These are phyloP conservation scores for Mycena sp. DNA, from an alignment of 1,284 basidiomycete genomes.

Conservation along the genomic window DNA sequence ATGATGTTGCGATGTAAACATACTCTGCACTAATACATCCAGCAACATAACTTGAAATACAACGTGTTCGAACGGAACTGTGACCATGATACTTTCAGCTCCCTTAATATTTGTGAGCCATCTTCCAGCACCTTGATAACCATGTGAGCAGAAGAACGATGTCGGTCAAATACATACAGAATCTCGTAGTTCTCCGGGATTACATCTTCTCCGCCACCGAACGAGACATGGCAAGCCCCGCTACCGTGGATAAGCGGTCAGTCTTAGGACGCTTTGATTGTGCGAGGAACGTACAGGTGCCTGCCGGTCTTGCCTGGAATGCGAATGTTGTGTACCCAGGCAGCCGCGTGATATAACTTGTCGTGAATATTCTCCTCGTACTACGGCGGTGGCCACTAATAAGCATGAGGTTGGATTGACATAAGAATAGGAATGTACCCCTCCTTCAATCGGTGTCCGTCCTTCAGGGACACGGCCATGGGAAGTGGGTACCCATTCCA, in stretches of 20 bases:
- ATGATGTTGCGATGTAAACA: no score
- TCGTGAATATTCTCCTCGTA: conserved; percentile 49
- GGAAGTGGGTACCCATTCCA: conserved; percentile 75
- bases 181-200: conserved; percentile 63
- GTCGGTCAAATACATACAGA: conserved; percentile 52
- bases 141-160: conserved; percentile 19
- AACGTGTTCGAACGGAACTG: neutral
- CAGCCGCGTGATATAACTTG: conserved; percentile 66
- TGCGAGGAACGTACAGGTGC: conserved; percentile 70
- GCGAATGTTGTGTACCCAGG: conserved; percentile 54
- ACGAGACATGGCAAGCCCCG: conserved; percentile 38
- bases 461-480: conserved; percentile 66
- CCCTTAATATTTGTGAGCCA: conserved; percentile 10
- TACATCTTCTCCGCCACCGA: conserved; percentile 54
- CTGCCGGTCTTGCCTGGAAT: conserved; percentile 79
- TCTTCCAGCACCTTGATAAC: conserved; percentile 41
- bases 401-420: neutral
- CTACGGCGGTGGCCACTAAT: neutral
- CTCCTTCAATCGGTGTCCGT: conserved; percentile 62
- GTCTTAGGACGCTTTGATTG: no score
- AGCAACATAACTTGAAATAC: no score
- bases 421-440: conserved; percentile 44
- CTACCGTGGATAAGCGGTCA: no score
- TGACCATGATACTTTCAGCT: neutral
- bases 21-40: no score